Evolutionary conservation across 2,329 filamentous ascomycete genomes (phyloP), one percentile per base, ranked within the genome.

Genomic region (Diaporthe longicolla): DNA sequence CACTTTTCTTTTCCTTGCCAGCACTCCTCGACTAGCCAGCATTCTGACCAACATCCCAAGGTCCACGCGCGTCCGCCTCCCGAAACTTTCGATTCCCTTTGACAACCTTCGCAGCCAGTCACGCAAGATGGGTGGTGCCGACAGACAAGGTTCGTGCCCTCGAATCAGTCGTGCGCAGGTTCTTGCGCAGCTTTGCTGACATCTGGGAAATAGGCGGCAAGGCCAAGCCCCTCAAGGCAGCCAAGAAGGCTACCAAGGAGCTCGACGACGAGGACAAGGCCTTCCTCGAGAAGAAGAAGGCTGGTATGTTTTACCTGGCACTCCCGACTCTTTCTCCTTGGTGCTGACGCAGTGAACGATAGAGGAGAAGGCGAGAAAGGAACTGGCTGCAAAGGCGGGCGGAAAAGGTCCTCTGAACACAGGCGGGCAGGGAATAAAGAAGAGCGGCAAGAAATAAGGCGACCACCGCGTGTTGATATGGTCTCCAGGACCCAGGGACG

Each of bases 391-490:
- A 75, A 94, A 94, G 87, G 93, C 94, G 59, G 93, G 93, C 80
- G 94, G 94, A 84, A 97, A 97, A 87, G 96, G 96, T 4, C 95
- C 96, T 50, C 83, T 98, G 82, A 95, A 95, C 86, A 19, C 17
- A 1, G 17, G 40, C 5, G 40, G 40, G 15, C 40, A 43, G 97
- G 86, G 95, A 10, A 52, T 98, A 88, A 98, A 98, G 92, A 98
- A 98, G 91, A 97, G 94, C 76, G 95, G 95, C 85, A 98, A 98
- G 93, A 97, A 98, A 92, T 97, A 89, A 86, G 15, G 40, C 40
- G 40, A 6, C 7, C 15, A 19, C 13, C 15, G 40, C 40, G 40
- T 43, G 32, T 17, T 11, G 19, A 63, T 55, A 35, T 15, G 35
- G 48, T 40, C 19, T 55, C 21, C 21, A 55, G 32, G 17, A 52